These are phyloP conservation scores for Aquilaria yunnanensis DNA, from an alignment of 345 rosid genomes.

Conservation along the genomic window DNA sequence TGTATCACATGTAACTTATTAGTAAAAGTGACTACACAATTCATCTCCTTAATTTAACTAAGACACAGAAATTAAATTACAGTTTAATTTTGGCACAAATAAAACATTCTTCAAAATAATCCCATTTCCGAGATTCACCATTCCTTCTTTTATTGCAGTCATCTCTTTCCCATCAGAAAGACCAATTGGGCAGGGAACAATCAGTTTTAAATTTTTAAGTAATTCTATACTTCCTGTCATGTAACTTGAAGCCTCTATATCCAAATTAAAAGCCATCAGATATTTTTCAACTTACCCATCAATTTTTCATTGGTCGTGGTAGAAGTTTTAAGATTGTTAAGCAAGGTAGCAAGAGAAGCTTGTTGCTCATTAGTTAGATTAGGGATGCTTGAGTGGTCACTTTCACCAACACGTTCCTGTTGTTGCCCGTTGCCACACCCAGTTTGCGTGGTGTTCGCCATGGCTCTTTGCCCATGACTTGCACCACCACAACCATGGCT, in stretches of 20 bases:
- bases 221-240: neutral
- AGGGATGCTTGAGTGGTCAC: neutral
- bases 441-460: neutral
- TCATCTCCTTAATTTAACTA: neutral
- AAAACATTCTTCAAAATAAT: neutral
- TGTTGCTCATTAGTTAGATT: neutral
- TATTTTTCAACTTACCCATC: neutral
- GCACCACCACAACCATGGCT: neutral
- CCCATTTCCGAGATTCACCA: neutral
- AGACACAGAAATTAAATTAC: neutral
- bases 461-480: neutral
- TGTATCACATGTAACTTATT: conserved; percentile 7
- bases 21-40: conserved; percentile 1
- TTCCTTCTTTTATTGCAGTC: neutral
- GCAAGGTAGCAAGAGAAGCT: no score
- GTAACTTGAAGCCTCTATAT: neutral
- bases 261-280: conserved; percentile 1
- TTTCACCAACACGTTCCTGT: neutral
- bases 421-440: neutral
- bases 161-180: neutral
- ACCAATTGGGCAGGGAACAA: neutral
- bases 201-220: neutral
- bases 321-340: no score
- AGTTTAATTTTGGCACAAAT: neutral
- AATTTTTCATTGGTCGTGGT: neutral